A percentile compares a stretch with the other conserved stretches of the same genome.
phyloP scores from a whole-genome alignment of 106 monocot species.

The Posidonia australis region DNA sequence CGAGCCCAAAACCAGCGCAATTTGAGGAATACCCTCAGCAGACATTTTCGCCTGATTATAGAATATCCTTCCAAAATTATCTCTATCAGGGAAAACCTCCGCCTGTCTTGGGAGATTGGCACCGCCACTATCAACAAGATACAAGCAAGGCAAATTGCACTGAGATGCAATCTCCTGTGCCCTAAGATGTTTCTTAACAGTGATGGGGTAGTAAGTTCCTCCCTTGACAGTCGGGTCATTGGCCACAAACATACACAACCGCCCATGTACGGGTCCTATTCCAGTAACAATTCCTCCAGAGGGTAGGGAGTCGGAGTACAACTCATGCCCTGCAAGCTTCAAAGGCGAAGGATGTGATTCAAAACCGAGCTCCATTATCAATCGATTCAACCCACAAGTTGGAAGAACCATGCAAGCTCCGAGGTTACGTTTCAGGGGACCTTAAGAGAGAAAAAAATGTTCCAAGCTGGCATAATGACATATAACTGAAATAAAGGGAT shows the following conservation, averaged over 20 bases:
- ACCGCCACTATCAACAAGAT: conserved; percentile 97
- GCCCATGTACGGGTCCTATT: conserved; percentile 83
- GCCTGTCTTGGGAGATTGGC: conserved; percentile 96
- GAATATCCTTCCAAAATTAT: conserved; percentile 99
- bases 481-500: too few relatives aligned
- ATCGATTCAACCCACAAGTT: neutral
- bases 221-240: conserved; percentile 98
- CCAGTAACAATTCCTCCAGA: conserved; percentile 95
- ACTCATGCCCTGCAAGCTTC: conserved; percentile 92
- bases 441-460: too few relatives aligned
- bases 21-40: conserved; percentile 87
- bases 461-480: too few relatives aligned
- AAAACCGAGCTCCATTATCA: neutral
- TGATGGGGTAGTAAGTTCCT: conserved; percentile 94
- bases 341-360: neutral
- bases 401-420: neutral
- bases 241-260: conserved; percentile 91
- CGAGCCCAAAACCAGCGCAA: conserved; percentile 90
- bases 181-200: conserved; percentile 95
- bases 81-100: conserved; percentile 95
- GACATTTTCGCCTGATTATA: conserved; percentile 99
- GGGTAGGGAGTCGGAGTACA: conserved; percentile 78
- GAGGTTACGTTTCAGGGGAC: too few relatives aligned
- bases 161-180: conserved; percentile 93
- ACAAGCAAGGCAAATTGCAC: conserved; percentile 83